A percentile compares a stretch with the other conserved stretches of the same genome.
Conservation (phyloP, 2,329 filamentous ascomycete species). For the Pseudogymnoascus sp. region DNA sequence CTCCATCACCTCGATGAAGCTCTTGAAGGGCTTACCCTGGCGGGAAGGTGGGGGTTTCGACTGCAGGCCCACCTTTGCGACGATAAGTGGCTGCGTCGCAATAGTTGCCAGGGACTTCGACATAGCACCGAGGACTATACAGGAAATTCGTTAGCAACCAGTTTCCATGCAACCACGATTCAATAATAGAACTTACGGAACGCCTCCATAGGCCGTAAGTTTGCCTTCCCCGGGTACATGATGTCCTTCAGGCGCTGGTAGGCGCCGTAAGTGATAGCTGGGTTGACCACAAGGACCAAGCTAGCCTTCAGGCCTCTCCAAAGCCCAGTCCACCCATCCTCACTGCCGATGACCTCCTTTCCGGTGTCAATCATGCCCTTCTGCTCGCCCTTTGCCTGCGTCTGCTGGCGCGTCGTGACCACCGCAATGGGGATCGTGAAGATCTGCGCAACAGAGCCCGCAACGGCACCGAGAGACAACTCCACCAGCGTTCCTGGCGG, state of each 20-base stretch:
- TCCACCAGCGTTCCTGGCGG: slow-evolving; percentile 74
- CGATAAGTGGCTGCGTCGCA: slow-evolving; percentile 87
- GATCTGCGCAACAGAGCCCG: slow-evolving; percentile 84
- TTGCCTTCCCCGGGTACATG: slow-evolving; percentile 69
- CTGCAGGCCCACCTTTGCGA: slow-evolving; percentile 94
- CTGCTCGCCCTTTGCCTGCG: slow-evolving; percentile 72
- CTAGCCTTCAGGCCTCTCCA: slow-evolving; percentile 96
- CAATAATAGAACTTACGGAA: slow-evolving; percentile 60
- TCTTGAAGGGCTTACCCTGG: slow-evolving; percentile 85
- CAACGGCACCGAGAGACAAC: slow-evolving; percentile 74
- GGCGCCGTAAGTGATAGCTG: slow-evolving; percentile 93
- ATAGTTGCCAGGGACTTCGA: slow-evolving; percentile 91
- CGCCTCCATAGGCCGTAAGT: slow-evolving; percentile 74
- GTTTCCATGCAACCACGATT: not conserved
- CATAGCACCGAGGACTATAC: slow-evolving; percentile 74
- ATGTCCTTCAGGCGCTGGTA: slow-evolving; percentile 80
- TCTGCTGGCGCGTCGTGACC: slow-evolving; percentile 92
- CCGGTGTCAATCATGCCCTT: slow-evolving; percentile 85
- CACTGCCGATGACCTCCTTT: slow-evolving; percentile 78
- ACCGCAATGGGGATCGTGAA: slow-evolving; percentile 97
- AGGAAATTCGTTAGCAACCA: slow-evolving; percentile 13
- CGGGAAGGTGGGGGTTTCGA: slow-evolving; percentile 80
- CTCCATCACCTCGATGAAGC: slow-evolving; percentile 87
- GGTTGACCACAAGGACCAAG: slow-evolving; percentile 90
- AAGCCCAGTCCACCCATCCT: slow-evolving; percentile 80